Evolutionary conservation across 2,329 filamentous ascomycete species (phyloP), one percentile per base, ranked within the genome.

Genomic region (Alternaria hordeiaustralica): DNA sequence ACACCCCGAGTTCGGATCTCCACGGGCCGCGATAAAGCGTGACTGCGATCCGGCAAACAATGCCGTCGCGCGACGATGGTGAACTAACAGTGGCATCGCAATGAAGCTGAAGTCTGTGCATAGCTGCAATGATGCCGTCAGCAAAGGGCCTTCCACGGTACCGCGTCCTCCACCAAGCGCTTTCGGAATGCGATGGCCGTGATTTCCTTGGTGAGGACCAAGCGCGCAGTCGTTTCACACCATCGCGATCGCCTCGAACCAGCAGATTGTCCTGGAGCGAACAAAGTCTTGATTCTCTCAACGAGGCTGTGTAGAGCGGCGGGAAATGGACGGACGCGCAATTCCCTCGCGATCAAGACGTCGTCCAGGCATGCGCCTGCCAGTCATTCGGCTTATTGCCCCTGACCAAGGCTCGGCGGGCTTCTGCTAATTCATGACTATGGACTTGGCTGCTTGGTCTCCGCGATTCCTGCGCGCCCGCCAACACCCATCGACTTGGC

Each of bases 331-430:
- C 59, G 46, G 60, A 63, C 61, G 57, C 61, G 61, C 61, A 63
- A 63, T 63, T 55, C 43, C 23, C 51, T 60, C 45, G 61, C 45
- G 33, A 51, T 63, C 58, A 55, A 53, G 58, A 53, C 21, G 47
- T 63, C 41, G 45, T 55, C 55, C 21, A 54, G 55, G 30, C 18
- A 45, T 50, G 51, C 58, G 55, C 55, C 65, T 60, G 62, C 63
- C 67, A 69, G 54, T 69, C 36, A 68, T 69, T 67, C 61, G 63
- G 43, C 55, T 54, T 21, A 26, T 36, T 67, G 58, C 75, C 76
- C 76, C 75, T 76, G 69, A 73, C 75, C 75, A 78, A 77, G 75
- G 60, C 74, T 78, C 53, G 75, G 75, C 75, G 66, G 58, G 68
- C 65, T 70, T 71, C 69, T 76, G 72, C 68, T 61, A 68, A 71